Base-by-base conservation (phyloP, 2,329 filamentous ascomycete species). In the Neonectria hederae region DNA sequence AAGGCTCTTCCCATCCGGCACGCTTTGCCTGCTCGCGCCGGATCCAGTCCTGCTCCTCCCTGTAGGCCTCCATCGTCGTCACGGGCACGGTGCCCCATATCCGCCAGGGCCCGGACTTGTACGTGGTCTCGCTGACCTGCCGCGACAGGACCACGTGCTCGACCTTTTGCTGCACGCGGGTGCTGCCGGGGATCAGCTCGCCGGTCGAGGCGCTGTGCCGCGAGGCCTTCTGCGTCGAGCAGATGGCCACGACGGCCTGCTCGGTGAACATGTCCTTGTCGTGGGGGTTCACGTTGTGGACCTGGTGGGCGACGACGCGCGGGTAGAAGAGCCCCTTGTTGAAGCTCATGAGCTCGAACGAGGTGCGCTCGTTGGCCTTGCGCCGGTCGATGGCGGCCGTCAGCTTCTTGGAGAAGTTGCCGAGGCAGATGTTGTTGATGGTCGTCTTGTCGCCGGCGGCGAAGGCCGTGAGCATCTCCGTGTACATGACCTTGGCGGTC, bases 111-210 rank as follows among this genome's bases (percentile, higher is more conserved):
- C 76, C 78, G 60, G 82, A 76, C 73, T 80, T 74, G 68, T 80
- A 86, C 21, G 84, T 86, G 58, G 73, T 76, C 51, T 78, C 79
- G 72, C 83, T 78, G 46, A 85, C 66, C 30, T 77, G 61, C 28
- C 83, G 74, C 72, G 88, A 86, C 49, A 93, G 68, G 42, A 91
- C 89, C 5, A 93, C 67, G 72, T 92, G 87, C 80, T 93, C 91
- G 2, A 83, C 76, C 69, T 89, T 82, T 54, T 86, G 79, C 71
- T 85, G 84, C 67, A 84, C 80, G 72, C 83, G 83, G 48, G 82
- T 81, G 64, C 78, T 82, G 2, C 83, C 84, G 1, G 81, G 77
- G 8, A 87, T 74, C n/a, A 79, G 70, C 63, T 75, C 68, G 14
- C 79, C 82, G 17, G 78, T 79, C 2, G 59, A 64, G 8, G 63